These are phyloP conservation scores for Daldinia caldariorum DNA, from an alignment of 495 filamentous ascomycete species.

Conservation along the genomic window DNA sequence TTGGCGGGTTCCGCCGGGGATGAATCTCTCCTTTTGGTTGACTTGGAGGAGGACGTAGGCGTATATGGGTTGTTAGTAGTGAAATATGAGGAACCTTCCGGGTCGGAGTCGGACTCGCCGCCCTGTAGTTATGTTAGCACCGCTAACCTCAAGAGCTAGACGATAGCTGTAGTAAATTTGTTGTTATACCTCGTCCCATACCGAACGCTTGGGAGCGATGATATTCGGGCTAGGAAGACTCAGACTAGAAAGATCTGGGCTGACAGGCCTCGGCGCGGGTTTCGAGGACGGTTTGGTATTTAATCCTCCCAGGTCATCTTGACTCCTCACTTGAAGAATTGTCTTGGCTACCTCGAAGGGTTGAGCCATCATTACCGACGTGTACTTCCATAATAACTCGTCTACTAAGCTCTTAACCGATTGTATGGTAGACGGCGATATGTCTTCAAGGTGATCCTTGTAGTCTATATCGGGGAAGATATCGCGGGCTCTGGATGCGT, in stretches of 20 bases:
- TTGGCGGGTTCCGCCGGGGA: constrained; percentile 47
- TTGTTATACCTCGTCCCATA: constrained; percentile 61
- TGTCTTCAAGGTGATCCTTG: constrained; percentile 81
- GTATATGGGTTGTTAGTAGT: constrained; percentile 73
- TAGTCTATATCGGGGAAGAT: constrained; percentile 90
- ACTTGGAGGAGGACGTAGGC: constrained; percentile 63
- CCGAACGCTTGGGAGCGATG: constrained; percentile 43
- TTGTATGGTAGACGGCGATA: constrained; percentile 75
- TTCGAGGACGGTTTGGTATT: constrained; percentile 39
- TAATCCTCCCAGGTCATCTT: constrained; percentile 58
- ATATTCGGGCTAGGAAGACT: background rate
- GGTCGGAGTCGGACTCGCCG: constrained; percentile 72
- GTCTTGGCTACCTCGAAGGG: constrained; percentile 98
- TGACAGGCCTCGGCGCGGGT: constrained; percentile 45
- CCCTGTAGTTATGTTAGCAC: constrained; percentile 43
- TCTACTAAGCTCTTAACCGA: constrained; percentile 77
- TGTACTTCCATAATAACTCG: constrained; percentile 86
- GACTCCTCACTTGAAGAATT: constrained; percentile 78
- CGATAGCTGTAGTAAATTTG: constrained; percentile 9
- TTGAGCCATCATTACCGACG: constrained; percentile 83
- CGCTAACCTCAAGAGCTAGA: background rate
- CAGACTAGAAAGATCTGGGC: constrained; percentile 31
- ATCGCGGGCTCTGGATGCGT: constrained; percentile 81
- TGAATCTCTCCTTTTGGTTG: constrained; percentile 41
- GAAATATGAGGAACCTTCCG: constrained; percentile 86